Evolutionary conservation across 441 rosid genomes (phyloP).

Genomic region (Aquilaria agallochum): DNA sequence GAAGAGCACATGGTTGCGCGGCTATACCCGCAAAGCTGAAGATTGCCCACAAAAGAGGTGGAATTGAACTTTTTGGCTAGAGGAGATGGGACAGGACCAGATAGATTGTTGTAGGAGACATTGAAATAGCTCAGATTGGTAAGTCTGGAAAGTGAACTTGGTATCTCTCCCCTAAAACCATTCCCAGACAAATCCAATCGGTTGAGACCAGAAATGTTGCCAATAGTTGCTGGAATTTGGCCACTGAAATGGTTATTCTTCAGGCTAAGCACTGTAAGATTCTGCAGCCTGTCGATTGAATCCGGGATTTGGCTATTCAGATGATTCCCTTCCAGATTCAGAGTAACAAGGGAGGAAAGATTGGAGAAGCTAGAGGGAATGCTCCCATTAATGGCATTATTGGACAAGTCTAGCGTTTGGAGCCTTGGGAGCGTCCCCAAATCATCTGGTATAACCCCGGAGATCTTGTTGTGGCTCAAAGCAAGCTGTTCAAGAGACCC

Average conservation of each 20-base stretch:
- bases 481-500: conserved; percentile 34
- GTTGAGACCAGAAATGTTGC: conserved; percentile 40
- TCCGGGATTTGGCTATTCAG: conserved; percentile 49
- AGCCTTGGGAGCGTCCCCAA: conserved; percentile 45
- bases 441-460: conserved; percentile 53
- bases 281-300: conserved; percentile 38
- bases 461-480: conserved; percentile 64
- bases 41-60: conserved; percentile 54
- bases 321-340: conserved; percentile 49
- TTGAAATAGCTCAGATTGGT: conserved; percentile 46
- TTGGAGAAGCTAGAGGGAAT: conserved; percentile 42
- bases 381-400: conserved; percentile 53
- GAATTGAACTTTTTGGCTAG: conserved; percentile 59
- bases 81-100: conserved; percentile 50
- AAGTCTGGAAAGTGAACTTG: conserved; percentile 35
- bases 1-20: conserved; percentile 41
- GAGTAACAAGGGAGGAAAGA: conserved; percentile 35
- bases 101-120: conserved; percentile 60
- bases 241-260: conserved; percentile 48
- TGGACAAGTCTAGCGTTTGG: conserved; percentile 60
- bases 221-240: conserved; percentile 36
- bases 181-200: conserved; percentile 55
- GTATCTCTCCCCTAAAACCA: conserved; percentile 49
- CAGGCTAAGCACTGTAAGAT: conserved; percentile 61
- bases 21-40: conserved; percentile 69